Conservation (phyloP, 73 alveolate genomes). For the Symbiodinium pilosum region DNA sequence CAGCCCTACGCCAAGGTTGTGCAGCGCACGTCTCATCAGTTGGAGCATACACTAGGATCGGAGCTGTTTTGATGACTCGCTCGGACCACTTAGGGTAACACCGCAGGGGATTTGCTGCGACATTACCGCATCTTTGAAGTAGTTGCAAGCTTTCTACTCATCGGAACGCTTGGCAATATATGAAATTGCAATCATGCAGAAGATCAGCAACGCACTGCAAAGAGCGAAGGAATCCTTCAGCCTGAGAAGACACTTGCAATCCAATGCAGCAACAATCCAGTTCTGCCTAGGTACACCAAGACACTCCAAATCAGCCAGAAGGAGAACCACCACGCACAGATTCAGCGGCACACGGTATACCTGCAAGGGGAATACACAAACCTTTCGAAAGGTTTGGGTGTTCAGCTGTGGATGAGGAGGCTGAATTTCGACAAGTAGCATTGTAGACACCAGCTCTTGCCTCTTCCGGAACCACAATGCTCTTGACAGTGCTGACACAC, state of each 20-base stretch:
- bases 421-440: slow-evolving; percentile 13
- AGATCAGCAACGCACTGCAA: slow-evolving; percentile 57
- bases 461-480: slow-evolving; percentile 58
- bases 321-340: slow-evolving; percentile 58
- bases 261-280: neutral
- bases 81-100: neutral
- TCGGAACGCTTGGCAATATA: neutral
- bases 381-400: too few species aligned
- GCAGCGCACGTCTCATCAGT: too few species aligned
- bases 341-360: slow-evolving; percentile 87
- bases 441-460: slow-evolving; percentile 89
- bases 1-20: too few species aligned
- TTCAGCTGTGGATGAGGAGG: too few species aligned
- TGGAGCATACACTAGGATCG: neutral
- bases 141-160: neutral
- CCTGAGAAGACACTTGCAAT: neutral
- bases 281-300: neutral
- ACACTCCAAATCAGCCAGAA: slow-evolving; percentile 67
- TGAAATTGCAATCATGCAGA: slow-evolving; percentile 26
- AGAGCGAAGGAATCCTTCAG: slow-evolving; percentile 50
- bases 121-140: slow-evolving; percentile 5
- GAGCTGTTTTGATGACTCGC: neutral
- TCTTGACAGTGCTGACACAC: slow-evolving; percentile 81
- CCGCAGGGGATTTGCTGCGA: neutral
- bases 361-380: too few species aligned